Evolutionary conservation across 345 rosid genomes (phyloP), one percentile per base, ranked within the genome.

Genomic region (Eucalyptus marginata): DNA sequence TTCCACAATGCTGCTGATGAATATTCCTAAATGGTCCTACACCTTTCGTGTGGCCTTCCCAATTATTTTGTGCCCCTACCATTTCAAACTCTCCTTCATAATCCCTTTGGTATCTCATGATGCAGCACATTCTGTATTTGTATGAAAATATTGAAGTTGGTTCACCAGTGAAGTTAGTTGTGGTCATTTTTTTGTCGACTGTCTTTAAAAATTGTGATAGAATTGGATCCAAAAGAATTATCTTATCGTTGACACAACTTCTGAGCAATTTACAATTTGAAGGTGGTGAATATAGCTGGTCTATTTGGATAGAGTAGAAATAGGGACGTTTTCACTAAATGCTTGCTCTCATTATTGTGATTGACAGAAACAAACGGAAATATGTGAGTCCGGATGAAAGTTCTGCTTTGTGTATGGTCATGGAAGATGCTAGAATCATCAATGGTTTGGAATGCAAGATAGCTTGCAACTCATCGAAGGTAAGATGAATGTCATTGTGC

Each of bases 401-500:
- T 91, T 94, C 97, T 87, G 95, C 96, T 79, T 89, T 90, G 24
- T 91, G 94, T 91, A 87, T 90, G 90, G 97, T 97, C 88, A 94
- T 96, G 96, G 99, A 98, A 89, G 95, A 93, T 90, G 99, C 95
- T 91, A 91, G 92, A 90, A 92, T 93, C 90, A 91, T 94, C 90
- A 98, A 97, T 90, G 99, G 99, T 91, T 94, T 98, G 90, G 99
- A 98, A 93, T 96, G 98, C 92, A 97, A 97, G 94, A 94, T 98
- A 88, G 91, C 98, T 86, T 96, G 99, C 95, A 95, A 90, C 90
- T 94, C 99, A 64, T 95, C 90, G 89, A 98, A 97, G 99, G 99
- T 97, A 92, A 92, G 29, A 86, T 31, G 15, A 25, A 25, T 36
- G 46, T 44, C 68, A 52, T 44, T 29, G 27, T 44, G n/a, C 7